These are phyloP conservation scores for Mortierella polycephala DNA, from an alignment of 371 early-diverging fungal species.

Conservation along the genomic window DNA sequence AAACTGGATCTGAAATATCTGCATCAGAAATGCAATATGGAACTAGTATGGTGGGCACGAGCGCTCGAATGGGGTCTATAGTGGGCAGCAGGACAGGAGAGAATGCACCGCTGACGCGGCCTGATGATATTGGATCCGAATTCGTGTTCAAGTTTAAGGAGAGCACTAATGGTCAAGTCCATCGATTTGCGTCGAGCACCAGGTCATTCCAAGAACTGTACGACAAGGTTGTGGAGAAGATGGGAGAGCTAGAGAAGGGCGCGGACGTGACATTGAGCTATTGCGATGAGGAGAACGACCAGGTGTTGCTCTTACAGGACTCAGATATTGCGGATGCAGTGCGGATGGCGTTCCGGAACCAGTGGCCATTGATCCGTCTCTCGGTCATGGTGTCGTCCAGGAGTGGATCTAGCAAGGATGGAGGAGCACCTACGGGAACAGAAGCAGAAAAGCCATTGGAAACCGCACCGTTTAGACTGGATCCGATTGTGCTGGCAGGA, in stretches of 20 bases:
- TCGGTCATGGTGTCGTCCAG: constrained; percentile 20
- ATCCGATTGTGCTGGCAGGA: constrained; percentile 23
- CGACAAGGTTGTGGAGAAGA: constrained; percentile 62
- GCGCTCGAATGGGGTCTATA: constrained; percentile 21
- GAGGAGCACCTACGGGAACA: neutral
- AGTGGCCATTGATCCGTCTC: constrained; percentile 36
- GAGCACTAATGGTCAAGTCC: constrained; percentile 68
- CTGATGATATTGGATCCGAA: constrained; percentile 55
- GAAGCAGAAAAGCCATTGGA: neutral
- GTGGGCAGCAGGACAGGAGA: constrained; percentile 43
- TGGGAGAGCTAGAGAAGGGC: constrained; percentile 59
- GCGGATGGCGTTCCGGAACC: constrained; percentile 70
- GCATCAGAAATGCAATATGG: constrained; percentile 52
- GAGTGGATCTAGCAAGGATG: neutral
- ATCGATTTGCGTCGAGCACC: constrained; percentile 74
- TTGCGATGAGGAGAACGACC: constrained; percentile 85
- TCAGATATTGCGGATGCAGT: constrained; percentile 82
- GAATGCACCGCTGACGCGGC: constrained; percentile 53
- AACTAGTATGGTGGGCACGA: constrained; percentile 15
- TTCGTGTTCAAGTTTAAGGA: constrained; percentile 88
- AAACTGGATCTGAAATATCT: constrained; percentile 63
- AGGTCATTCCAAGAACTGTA: constrained; percentile 62
- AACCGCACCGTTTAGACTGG: constrained; percentile 5
- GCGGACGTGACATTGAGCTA: constrained; percentile 68
- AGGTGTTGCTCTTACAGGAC: constrained; percentile 70